These are phyloP conservation scores for Maudiozyma serrabonitensis DNA, from an alignment of 805 yeast species.

Conservation along the genomic window DNA sequence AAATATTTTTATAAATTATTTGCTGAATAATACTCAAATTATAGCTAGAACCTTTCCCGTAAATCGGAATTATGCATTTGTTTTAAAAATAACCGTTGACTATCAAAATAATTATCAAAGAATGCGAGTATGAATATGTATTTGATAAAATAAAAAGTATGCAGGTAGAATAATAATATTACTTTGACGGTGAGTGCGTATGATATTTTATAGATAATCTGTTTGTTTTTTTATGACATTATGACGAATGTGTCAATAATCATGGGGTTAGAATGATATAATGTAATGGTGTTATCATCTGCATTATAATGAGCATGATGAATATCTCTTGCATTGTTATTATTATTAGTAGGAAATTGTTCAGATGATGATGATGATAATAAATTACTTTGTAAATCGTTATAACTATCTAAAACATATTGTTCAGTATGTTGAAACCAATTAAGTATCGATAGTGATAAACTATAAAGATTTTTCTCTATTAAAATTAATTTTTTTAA, in stretches of 20 bases:
- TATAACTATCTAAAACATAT: neutral
- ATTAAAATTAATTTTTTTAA: neutral
- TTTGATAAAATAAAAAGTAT: too few relatives aligned
- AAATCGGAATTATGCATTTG: too few relatives aligned
- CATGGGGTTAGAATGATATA: neutral
- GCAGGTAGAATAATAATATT: too few relatives aligned
- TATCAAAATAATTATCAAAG: neutral
- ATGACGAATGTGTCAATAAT: neutral
- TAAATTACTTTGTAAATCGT: neutral
- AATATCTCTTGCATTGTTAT: neutral
- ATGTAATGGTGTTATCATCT: neutral
- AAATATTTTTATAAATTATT: neutral
- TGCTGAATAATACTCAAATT: neutral
- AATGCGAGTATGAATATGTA: too few relatives aligned
- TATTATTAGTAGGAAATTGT: neutral
- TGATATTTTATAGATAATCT: neutral
- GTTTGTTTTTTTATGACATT: neutral
- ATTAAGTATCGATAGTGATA: slow-evolving; percentile 1
- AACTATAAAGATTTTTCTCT: slow-evolving; percentile 4
- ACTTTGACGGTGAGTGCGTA: too few relatives aligned
- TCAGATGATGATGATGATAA: neutral
- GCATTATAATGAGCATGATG: neutral
- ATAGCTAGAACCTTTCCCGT: neutral
- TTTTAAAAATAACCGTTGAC: neutral
- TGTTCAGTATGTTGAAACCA: neutral